These are phyloP conservation scores for Colletotrichum salicis DNA, from an alignment of 2,329 filamentous ascomycete species.

Conservation along the genomic window DNA sequence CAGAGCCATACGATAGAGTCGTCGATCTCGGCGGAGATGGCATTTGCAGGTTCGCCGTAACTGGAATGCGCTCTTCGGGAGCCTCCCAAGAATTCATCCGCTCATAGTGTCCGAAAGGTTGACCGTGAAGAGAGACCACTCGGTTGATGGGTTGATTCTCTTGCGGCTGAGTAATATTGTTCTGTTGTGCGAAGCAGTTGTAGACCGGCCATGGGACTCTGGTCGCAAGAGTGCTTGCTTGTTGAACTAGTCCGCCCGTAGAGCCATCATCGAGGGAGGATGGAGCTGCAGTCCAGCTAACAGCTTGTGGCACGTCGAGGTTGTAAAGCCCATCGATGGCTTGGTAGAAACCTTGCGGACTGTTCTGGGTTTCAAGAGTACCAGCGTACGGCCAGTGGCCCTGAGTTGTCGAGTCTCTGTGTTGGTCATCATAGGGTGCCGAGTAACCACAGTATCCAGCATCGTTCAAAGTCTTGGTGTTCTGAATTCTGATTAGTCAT, in stretches of 20 bases:
- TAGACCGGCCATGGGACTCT: not conserved
- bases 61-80: too few relatives aligned
- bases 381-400: too few relatives aligned
- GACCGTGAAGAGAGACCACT: too few relatives aligned
- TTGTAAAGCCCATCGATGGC: not conserved
- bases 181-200: not conserved
- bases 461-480: not conserved
- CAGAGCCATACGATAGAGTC: not conserved
- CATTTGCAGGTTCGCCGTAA: not conserved
- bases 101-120: not conserved
- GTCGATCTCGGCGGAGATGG: not conserved
- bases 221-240: not conserved
- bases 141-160: not conserved
- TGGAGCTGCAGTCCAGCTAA: not conserved
- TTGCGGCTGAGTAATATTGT: not conserved
- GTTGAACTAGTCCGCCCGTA: not conserved
- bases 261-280: not conserved
- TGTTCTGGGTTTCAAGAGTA: not conserved
- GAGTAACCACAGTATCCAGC: not conserved
- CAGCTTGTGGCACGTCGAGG: not conserved
- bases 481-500: not conserved
- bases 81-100: not conserved
- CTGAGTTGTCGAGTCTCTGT: not conserved
- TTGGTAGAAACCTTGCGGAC: not conserved
- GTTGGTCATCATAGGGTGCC: not conserved